These are phyloP conservation scores for Sambucus nigra DNA, from an alignment of 129 eudicot species.

Conservation along the genomic window DNA sequence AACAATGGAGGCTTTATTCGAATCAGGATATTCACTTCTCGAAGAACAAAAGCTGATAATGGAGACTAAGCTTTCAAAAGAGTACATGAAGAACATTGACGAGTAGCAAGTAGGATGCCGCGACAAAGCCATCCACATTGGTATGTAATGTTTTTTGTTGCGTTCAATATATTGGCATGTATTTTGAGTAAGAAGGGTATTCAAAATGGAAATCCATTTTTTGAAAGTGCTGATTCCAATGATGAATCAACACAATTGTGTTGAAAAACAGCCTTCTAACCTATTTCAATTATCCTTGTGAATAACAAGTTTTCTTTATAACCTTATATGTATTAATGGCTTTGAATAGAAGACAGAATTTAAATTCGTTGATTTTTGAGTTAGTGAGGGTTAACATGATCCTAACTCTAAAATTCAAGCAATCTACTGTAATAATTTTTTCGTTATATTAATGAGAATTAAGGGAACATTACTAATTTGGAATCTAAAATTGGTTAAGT, in stretches of 20 bases:
- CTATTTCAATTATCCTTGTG: not conserved
- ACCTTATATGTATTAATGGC: no score
- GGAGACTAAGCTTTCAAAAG: constrained; percentile 84
- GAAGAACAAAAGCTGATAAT: constrained; percentile 73
- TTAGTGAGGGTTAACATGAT: no score
- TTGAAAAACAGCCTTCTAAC: not conserved
- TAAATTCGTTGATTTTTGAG: no score
- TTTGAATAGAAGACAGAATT: no score
- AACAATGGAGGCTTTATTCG: constrained; percentile 82
- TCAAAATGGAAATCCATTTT: not conserved
- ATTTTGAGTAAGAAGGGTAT: not conserved
- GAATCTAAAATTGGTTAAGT: not conserved
- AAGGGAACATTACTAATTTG: not conserved
- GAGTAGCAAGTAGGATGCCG: constrained; percentile 23
- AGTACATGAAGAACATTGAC: constrained; percentile 93
- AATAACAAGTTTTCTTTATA: not conserved
- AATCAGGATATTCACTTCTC: constrained; percentile 86
- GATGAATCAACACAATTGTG: not conserved
- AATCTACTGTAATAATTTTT: no score
- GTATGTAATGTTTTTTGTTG: constrained; percentile 2
- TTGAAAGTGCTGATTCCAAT: not conserved
- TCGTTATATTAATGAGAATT: no score
- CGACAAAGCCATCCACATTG: constrained; percentile 1
- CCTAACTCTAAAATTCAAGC: no score
- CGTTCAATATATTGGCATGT: not conserved